phyloP scores from a whole-genome alignment of 2,329 filamentous ascomycete genomes.

The Myotisia sp. region DNA sequence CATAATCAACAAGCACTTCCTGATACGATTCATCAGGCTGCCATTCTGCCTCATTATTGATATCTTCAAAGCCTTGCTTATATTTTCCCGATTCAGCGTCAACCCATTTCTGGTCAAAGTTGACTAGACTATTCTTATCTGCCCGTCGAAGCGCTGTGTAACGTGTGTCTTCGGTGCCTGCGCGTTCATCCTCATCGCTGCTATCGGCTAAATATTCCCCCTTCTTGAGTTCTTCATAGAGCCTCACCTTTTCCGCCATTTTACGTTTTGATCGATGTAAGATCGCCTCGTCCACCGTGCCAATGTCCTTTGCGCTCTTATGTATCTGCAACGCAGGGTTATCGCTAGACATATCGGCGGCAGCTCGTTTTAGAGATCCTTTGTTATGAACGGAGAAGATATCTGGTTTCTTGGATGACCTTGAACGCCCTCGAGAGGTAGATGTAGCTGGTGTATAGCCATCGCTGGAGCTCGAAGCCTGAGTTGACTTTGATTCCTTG shows the following conservation, averaged over 20 bases:
- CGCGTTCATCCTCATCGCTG: slow-evolving; percentile 22
- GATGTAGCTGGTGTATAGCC: slow-evolving; percentile 26
- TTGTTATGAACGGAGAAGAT: slow-evolving; percentile 56
- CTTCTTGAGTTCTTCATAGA: slow-evolving; percentile 81
- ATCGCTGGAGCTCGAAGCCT: background rate
- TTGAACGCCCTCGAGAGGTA: slow-evolving; percentile 26
- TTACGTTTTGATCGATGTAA: slow-evolving; percentile 57
- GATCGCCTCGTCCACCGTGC: slow-evolving; percentile 41
- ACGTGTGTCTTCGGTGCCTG: slow-evolving; percentile 16
- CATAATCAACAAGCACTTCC: slow-evolving; percentile 66
- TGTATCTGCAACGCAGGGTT: slow-evolving; percentile 47
- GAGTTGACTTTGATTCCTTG: slow-evolving; percentile 20
- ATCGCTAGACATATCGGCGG: slow-evolving; percentile 42
- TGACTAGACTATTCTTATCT: slow-evolving; percentile 49
- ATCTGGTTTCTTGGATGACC: slow-evolving; percentile 46
- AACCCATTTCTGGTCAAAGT: slow-evolving; percentile 96
- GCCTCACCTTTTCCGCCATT: slow-evolving; percentile 78
- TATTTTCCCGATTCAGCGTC: slow-evolving; percentile 29
- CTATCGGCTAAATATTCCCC: slow-evolving; percentile 57
- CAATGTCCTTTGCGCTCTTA: slow-evolving; percentile 46
- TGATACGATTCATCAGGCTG: too few relatives aligned
- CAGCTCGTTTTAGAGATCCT: slow-evolving; percentile 47
- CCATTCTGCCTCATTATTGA: too few relatives aligned
- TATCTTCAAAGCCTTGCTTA: slow-evolving; percentile 22
- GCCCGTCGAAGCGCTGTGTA: slow-evolving; percentile 10